Conservation (phyloP, 2,329 filamentous ascomycete species). For the Fusarium globosum region DNA sequence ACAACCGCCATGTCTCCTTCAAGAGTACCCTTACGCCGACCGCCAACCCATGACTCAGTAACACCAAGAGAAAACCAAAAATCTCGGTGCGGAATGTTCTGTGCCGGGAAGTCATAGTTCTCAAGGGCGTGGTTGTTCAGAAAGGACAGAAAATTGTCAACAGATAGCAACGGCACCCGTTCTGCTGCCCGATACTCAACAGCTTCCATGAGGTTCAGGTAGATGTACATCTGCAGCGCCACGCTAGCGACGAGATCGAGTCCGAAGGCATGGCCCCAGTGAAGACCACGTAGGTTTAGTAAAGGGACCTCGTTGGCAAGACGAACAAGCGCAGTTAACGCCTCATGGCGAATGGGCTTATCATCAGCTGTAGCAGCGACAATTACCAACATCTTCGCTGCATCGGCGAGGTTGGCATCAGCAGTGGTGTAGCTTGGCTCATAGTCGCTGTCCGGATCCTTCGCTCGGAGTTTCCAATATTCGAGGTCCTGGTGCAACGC, state of each 20-base stretch:
- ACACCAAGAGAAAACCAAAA: conserved; percentile 14
- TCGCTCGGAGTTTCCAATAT: background rate
- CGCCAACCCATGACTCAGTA: background rate
- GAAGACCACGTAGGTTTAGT: background rate
- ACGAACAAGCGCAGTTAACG: background rate
- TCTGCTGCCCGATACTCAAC: background rate
- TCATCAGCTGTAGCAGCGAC: background rate
- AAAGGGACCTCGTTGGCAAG: background rate
- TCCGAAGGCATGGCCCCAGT: conserved; percentile 9
- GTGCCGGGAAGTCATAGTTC: conserved; percentile 3
- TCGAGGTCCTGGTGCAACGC: background rate
- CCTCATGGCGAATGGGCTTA: background rate
- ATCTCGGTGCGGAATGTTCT: conserved; percentile 11
- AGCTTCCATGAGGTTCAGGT: conserved; percentile 18
- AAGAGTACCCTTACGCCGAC: fast-evolving
- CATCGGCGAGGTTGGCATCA: background rate
- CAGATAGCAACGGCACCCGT: background rate
- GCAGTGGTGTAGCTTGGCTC: background rate
- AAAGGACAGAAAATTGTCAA: background rate
- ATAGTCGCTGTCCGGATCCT: fast-evolving
- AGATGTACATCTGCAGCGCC: background rate
- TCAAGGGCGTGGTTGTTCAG: background rate
- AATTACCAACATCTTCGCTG: conserved; percentile 1
- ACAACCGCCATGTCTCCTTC: background rate
- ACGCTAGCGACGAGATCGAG: background rate